Conservation (phyloP, 2,329 filamentous ascomycete species). For the Trichoderma koningii region DNA sequence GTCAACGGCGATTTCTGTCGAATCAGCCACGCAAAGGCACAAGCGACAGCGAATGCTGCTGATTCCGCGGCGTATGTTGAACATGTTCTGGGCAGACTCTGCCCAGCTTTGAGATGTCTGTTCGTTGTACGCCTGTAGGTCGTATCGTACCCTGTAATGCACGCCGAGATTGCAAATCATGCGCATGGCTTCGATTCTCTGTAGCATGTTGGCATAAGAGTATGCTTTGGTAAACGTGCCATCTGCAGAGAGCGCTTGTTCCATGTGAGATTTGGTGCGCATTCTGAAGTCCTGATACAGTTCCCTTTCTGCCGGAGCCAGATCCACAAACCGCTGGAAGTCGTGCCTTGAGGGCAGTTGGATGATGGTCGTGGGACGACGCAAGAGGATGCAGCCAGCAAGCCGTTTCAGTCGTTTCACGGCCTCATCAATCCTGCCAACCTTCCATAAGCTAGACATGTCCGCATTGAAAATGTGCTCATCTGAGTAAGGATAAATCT, state of each 20-base stretch:
- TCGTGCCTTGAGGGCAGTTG: slow-evolving; percentile 44
- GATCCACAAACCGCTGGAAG: slow-evolving; percentile 39
- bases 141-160: slow-evolving; percentile 41
- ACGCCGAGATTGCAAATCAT: slow-evolving; percentile 51
- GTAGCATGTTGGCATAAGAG: slow-evolving; percentile 46
- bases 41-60: slow-evolving; percentile 34
- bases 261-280: slow-evolving; percentile 37
- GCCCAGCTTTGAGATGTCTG: slow-evolving; percentile 29
- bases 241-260: slow-evolving; percentile 38
- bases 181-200: slow-evolving; percentile 49
- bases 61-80: slow-evolving; percentile 40
- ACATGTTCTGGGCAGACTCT: slow-evolving; percentile 38
- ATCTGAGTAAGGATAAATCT: slow-evolving; percentile 45
- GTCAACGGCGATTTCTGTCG: slow-evolving; percentile 32
- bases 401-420: slow-evolving; percentile 45
- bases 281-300: slow-evolving; percentile 40
- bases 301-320: slow-evolving; percentile 40
- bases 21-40: slow-evolving; percentile 35
- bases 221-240: slow-evolving; percentile 24
- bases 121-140: slow-evolving; percentile 7
- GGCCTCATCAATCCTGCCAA: slow-evolving; percentile 41
- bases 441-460: slow-evolving; percentile 45
- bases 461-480: slow-evolving; percentile 43
- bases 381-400: slow-evolving; percentile 43
- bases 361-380: slow-evolving; percentile 44